phyloP scores from a whole-genome alignment of 2,329 filamentous ascomycete genomes.

The Nemania abortiva region DNA sequence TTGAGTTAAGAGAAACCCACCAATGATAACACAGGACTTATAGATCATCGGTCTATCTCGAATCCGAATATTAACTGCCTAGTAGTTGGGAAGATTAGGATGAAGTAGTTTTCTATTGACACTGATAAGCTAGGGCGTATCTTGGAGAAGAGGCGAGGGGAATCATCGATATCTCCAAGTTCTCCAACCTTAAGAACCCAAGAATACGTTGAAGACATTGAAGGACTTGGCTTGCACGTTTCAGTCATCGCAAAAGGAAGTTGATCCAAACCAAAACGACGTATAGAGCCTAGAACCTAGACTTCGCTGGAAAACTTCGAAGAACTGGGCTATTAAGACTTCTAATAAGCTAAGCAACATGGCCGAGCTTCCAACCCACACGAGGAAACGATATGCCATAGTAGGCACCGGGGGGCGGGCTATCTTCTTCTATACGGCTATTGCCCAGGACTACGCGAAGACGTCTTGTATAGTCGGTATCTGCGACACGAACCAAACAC shows the following conservation, averaged over 20 bases:
- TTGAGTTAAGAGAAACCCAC: slow-evolving; percentile 19
- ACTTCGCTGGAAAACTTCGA: neutral
- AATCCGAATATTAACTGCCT: slow-evolving; percentile 10
- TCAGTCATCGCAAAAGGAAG: neutral
- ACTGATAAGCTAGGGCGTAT: slow-evolving; percentile 2
- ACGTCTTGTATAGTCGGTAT: slow-evolving; percentile 67
- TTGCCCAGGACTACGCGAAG: slow-evolving; percentile 63
- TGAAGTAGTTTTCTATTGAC: neutral
- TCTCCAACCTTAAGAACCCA: slow-evolving; percentile 26
- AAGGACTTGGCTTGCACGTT: neutral
- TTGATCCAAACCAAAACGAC: neutral
- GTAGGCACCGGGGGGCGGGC: slow-evolving; percentile 71
- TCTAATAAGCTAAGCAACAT: slow-evolving; percentile 31
- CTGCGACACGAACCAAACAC: slow-evolving; percentile 71
- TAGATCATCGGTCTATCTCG: slow-evolving; percentile 10
- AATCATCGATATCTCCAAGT: slow-evolving; percentile 28
- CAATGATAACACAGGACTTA: slow-evolving; percentile 14
- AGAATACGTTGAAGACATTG: neutral
- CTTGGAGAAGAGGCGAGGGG: slow-evolving; percentile 20
- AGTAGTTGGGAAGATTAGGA: neutral
- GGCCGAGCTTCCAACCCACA: slow-evolving; percentile 34
- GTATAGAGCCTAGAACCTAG: neutral
- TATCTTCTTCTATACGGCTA: slow-evolving; percentile 71
- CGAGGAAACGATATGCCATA: slow-evolving; percentile 63
- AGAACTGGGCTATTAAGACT: neutral